phyloP scores from a whole-genome alignment of 805 yeast genomes.

The Candida anglica region DNA sequence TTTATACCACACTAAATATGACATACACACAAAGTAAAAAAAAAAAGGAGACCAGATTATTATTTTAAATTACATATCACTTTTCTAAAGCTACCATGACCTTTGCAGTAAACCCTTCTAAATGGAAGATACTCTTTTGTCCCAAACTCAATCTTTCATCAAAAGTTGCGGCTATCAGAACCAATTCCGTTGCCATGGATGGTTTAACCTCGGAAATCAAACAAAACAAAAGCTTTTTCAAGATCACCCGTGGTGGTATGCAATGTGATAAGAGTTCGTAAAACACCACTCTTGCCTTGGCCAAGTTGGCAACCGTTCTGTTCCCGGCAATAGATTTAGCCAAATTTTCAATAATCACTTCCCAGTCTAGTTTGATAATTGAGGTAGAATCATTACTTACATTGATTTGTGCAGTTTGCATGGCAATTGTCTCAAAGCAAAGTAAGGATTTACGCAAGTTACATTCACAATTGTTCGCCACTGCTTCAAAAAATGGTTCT shows the following conservation, averaged over 20 bases:
- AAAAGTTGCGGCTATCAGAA: slow-evolving; percentile 58
- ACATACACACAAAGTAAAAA: no score
- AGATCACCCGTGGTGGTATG: slow-evolving; percentile 80
- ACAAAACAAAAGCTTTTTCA: slow-evolving; percentile 53
- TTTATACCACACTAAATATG: no score
- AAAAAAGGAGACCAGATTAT: no score
- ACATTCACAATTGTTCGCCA: slow-evolving; percentile 57
- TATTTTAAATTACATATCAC: no score
- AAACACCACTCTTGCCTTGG: slow-evolving; percentile 60
- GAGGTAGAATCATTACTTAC: slow-evolving; percentile 37
- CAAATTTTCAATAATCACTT: slow-evolving; percentile 64
- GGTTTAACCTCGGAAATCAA: slow-evolving; percentile 26
- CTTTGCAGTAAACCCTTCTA: slow-evolving; percentile 90
- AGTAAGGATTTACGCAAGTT: slow-evolving; percentile 77
- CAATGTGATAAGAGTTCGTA: slow-evolving; percentile 91
- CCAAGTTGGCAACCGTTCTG: slow-evolving; percentile 58
- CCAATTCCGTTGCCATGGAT: slow-evolving; percentile 39
- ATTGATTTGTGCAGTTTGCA: slow-evolving; percentile 56
- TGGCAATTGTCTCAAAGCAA: slow-evolving; percentile 75
- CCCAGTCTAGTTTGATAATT: slow-evolving; percentile 83
- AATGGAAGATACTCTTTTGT: slow-evolving; percentile 83
- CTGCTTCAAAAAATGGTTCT: slow-evolving; percentile 36
- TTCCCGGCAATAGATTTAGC: slow-evolving; percentile 57
- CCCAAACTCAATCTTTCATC: slow-evolving; percentile 90
- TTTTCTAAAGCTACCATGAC: slow-evolving; percentile 73